Evolutionary conservation across 139 green algal genomes (phyloP), one percentile per base, ranked within the genome.

Genomic region (Dunaliella primolecta): DNA sequence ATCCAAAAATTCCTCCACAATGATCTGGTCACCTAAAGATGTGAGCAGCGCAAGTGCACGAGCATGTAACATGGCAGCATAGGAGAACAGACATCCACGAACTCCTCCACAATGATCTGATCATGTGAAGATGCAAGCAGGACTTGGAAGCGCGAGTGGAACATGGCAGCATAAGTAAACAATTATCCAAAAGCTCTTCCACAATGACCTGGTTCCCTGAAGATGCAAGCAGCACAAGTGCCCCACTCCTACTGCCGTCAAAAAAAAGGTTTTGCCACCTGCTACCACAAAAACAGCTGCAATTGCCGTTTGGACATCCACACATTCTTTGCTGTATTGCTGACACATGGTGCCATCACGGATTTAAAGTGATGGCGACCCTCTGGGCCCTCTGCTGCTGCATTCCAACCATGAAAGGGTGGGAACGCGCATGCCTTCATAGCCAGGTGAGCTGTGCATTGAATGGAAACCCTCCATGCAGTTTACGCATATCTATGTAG

Each of bases 1-100:
- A 0, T 88, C 88, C 27, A 99, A 88, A 77, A 98, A 99, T 88
- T 99, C 97, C 90, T 99, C 97, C 23, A 99, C 89, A 30, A 99
- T 94, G 24, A 99, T 83, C 76, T 92, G 55, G 3, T 85, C 81
- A 2, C 96, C 96, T 90, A 94, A 86, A 72, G 32, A 34, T 0
- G 35, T 3, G 29, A 76, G 3, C 35, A 32, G 38, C n/a, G 38
- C 56, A 29, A 20, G 20, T 72, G 20, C 56, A n/a, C n/a, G n/a
- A n/a, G n/a, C n/a, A n/a, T 23, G 75, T 36, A 29, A 80, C 15
- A 11, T 23, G 75, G 27, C 75, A 30, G n/a, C n/a, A n/a, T 23
- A 80, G 23, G 75, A 29, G 57, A 74, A 74, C 21, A n/a, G 57
- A n/a, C 97, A 0, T 88, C 88, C 27, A 99, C 88, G 79, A 98